Base-by-base conservation (phyloP, 202 grass and related monocot species). In the Saccharum hybrid region DNA sequence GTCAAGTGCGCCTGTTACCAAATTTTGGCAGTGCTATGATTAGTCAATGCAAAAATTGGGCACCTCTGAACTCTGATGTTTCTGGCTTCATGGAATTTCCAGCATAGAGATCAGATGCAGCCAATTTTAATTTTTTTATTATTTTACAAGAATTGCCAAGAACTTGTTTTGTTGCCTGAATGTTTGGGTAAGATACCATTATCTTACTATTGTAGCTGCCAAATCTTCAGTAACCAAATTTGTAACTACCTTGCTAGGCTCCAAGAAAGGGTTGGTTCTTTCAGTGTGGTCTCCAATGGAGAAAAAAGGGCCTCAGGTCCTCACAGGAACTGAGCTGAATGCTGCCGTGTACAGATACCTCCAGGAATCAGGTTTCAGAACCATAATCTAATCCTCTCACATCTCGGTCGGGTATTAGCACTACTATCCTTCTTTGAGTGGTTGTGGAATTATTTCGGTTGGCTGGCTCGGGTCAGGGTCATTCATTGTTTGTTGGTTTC, bases 331-430 rank as follows among this genome's bases (percentile, higher is more conserved):
- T 18, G 70, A 72, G 70, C 43, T 72, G 43, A 51, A 72, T 16
- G 43, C 43, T 72, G 43, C 70, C 45, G 70, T 72, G 70, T 72
- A 72, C 43, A 72, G 43, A 72, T 72, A 72, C 70, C 43, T 72
- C 26, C 70, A 33, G 70, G 43, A 72, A 18, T 72, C 70, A 51
- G 70, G 70, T 72, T 49, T 49, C 22, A 72, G 12, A 72, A 72
- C 43, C 7, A 31, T 43, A 43, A 23, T 8, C 42, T 23, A 30
- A 9, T 72, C 3, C 23, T 72, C 7, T 49, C 23, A 31, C 23
- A 49, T 18, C 7, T 49, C 22, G 7, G 7, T 48, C 14, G 0
- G 43, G 6, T 72, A 49, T 72, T 49, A 33, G 11, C 43, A 51
- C 19, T 51, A 51, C 70, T n/a, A n/a, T n/a, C n/a, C n/a, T n/a